These are phyloP conservation scores for Geosmithia putterillii DNA, from an alignment of 2,329 filamentous ascomycete genomes.

Conservation along the genomic window DNA sequence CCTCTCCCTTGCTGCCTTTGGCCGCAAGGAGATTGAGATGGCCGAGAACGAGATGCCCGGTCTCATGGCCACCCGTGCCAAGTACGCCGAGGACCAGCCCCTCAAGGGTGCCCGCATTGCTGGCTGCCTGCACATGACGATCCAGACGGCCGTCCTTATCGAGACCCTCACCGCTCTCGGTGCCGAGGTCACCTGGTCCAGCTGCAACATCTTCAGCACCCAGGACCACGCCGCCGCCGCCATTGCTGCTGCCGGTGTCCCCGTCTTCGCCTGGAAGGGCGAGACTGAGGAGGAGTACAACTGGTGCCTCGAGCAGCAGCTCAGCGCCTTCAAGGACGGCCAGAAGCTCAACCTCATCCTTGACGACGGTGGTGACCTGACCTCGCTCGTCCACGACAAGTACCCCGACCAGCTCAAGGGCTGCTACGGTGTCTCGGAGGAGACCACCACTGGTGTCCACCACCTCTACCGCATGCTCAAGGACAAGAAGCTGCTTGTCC, in stretches of 20 bases:
- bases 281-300: conserved; percentile 99
- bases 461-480: conserved; percentile 98
- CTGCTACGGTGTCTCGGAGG: conserved; percentile 98
- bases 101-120: conserved; percentile 91
- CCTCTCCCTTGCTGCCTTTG: conserved; percentile 94
- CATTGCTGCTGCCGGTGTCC: conserved; percentile 86
- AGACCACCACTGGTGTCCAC: conserved; percentile 99
- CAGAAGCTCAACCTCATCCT: conserved; percentile 98
- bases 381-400: conserved; percentile 91
- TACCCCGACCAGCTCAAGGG: conserved; percentile 97
- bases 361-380: conserved; percentile 96
- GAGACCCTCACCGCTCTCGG: conserved; percentile 91
- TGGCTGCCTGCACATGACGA: conserved; percentile 98
- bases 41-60: conserved; percentile 96
- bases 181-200: conserved; percentile 97
- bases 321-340: conserved; percentile 90
- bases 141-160: conserved; percentile 98
- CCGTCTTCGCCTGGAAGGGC: conserved; percentile 69
- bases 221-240: conserved; percentile 97
- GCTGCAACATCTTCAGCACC: conserved; percentile 99
- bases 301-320: conserved; percentile 99
- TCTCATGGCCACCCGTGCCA: conserved; percentile 86
- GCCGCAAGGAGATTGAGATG: conserved; percentile 97
- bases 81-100: conserved; percentile 89
- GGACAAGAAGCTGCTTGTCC: conserved; percentile 77